Conservation (phyloP, 371 early-diverging fungal species). For the Apophysomyces trapeziformis region DNA sequence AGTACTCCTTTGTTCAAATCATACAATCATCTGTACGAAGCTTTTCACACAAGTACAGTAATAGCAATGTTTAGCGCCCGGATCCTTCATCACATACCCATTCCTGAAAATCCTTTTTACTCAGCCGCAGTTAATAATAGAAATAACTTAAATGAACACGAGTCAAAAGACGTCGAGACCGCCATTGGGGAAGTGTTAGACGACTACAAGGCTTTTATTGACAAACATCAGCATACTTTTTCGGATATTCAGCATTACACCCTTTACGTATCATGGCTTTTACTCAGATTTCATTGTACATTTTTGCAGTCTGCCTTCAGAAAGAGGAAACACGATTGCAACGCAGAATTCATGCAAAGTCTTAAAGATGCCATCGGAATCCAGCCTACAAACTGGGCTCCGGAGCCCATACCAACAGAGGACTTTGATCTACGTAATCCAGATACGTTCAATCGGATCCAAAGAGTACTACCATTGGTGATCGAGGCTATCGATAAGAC, state of each 20-base stretch:
- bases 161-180: neutral
- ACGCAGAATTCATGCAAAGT: neutral
- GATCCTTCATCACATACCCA: conserved; percentile 17
- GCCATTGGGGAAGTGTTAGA: neutral
- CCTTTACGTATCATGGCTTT: neutral
- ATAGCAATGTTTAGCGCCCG: conserved; percentile 15
- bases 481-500: conserved; percentile 7
- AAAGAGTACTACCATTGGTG: conserved; percentile 16
- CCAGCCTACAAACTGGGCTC: neutral
- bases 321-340: neutral
- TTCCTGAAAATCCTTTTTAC: neutral
- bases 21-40: conserved; percentile 11
- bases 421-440: conserved; percentile 13
- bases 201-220: conserved; percentile 18
- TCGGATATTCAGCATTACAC: conserved; percentile 11
- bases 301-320: neutral
- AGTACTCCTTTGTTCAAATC: conserved; percentile 6
- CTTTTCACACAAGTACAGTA: neutral
- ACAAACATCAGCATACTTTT: neutral
- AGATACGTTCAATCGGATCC: conserved; percentile 16
- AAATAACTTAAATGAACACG: neutral
- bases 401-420: neutral
- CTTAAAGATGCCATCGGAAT: neutral
- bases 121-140: neutral
- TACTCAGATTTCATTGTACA: neutral